These are phyloP conservation scores for Pleurotus sapidus DNA, from an alignment of 768 basidiomycete species.

Conservation along the genomic window DNA sequence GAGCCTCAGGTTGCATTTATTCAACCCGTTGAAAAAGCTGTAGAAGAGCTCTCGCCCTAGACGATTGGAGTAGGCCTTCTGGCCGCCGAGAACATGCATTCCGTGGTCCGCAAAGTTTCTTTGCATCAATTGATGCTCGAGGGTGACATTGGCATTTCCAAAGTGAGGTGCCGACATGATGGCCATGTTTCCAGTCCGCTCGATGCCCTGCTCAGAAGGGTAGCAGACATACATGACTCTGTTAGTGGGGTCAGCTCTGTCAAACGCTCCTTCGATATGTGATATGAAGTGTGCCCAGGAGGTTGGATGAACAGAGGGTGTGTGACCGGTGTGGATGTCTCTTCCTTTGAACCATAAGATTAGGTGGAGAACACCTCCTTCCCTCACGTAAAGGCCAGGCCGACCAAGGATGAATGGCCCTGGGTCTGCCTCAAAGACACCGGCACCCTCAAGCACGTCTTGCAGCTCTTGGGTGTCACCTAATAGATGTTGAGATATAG, in stretches of 20 bases:
- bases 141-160: neutral
- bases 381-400: neutral
- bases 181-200: neutral
- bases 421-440: neutral
- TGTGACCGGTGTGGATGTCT: neutral
- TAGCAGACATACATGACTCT: neutral
- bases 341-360: neutral
- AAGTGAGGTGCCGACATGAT: neutral
- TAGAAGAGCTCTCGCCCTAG: neutral
- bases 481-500: no score
- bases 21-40: neutral
- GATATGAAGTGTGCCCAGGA: neutral
- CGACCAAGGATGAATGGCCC: neutral
- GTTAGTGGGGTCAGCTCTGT: neutral
- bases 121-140: neutral
- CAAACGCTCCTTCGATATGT: neutral
- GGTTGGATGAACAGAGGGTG: neutral
- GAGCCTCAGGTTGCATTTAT: neutral
- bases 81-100: neutral
- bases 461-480: no score
- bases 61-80: neutral
- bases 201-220: neutral
- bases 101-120: neutral
- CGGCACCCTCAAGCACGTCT: neutral
- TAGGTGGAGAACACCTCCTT: neutral